Evolutionary conservation across 2,329 filamentous ascomycete species (phyloP), one percentile per base, ranked within the genome.

Genomic region (Penicillium sp.): DNA sequence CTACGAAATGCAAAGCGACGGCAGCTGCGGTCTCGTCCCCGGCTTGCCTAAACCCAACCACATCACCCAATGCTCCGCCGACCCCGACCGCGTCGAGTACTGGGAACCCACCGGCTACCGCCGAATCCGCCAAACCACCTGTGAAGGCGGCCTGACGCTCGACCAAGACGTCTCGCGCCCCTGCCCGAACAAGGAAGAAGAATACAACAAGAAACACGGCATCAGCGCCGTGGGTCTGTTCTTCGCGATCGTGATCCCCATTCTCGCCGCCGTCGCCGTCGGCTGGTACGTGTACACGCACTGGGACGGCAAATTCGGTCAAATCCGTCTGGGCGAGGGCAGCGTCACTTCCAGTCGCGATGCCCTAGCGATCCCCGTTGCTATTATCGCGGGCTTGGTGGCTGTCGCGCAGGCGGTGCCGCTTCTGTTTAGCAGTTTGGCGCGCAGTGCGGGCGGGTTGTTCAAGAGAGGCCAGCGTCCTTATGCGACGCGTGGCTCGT

Each of bases 261-360:
- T 97, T 55, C 81, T 76, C 1, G 77, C 86, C 1, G 93, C 94
- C 1, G 83, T 78, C 1, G 87, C 80, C 4, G 81, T 88, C 13
- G 94, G 94, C 38, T 97, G 90, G 79, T 97, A 86, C 75, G 87
- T 93, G 18, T 96, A 87, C 80, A 84, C 79, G 56, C 90, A 90
- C 74, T 97, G 91, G 90, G 87, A 86, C 64, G 86, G 86, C 73
- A 95, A 95, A 71, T 96, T 97, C 70, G 94, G 94, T 10, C 88
- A 93, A 70, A 93, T 99, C 70, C 85, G 91, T 21, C 85, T 99
- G 13, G 94, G 94, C 52, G 94, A 97, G 59, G 68, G 59, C 49
- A 61, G 55, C 8, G 24, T 27, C 21, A 59, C 61, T 54, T 39
- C 58, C 87, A 43, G 84, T 88, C 69, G 87, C 86, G 66, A 91